These are phyloP conservation scores for Trichosporon coremiiforme DNA, from an alignment of 1,284 basidiomycete species.

Conservation along the genomic window DNA sequence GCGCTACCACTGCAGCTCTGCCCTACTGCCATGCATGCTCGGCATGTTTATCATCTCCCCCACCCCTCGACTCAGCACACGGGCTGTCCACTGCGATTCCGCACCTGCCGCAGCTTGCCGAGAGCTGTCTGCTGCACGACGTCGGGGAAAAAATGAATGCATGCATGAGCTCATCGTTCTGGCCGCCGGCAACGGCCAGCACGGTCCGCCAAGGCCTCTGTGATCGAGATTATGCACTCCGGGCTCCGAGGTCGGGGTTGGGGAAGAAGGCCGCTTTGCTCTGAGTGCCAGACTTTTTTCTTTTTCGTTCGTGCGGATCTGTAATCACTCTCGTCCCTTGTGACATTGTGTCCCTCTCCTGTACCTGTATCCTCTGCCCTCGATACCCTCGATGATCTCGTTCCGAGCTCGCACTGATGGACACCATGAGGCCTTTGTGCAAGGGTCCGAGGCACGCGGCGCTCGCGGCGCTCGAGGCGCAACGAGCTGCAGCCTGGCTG, in stretches of 20 bases:
- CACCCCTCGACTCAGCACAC: neutral
- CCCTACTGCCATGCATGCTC: neutral
- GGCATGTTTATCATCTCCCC: neutral
- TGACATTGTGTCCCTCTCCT: neutral
- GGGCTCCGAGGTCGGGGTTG: neutral
- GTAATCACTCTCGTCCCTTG: constrained; percentile 1
- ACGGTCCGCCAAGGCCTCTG: neutral
- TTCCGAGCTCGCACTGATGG: neutral
- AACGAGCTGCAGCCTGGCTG: neutral
- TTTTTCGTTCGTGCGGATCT: neutral
- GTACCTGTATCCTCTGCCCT: neutral
- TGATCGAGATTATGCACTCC: neutral
- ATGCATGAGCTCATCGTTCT: constrained; percentile 7
- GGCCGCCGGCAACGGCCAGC: neutral
- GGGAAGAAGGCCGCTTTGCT: neutral
- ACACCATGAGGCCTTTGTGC: neutral
- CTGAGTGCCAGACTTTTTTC: neutral
- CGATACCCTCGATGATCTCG: neutral
- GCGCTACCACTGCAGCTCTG: too few relatives aligned
- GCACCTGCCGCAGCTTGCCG: neutral
- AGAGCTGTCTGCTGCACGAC: neutral
- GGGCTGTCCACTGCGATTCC: neutral
- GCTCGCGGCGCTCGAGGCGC: neutral
- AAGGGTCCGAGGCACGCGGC: constrained; percentile 5
- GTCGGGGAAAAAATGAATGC: neutral